Percentiles rank a stretch among this genome's conserved stretches.
Conservation (phyloP, 495 filamentous ascomycete species). For the Penicillium subrubescens region DNA sequence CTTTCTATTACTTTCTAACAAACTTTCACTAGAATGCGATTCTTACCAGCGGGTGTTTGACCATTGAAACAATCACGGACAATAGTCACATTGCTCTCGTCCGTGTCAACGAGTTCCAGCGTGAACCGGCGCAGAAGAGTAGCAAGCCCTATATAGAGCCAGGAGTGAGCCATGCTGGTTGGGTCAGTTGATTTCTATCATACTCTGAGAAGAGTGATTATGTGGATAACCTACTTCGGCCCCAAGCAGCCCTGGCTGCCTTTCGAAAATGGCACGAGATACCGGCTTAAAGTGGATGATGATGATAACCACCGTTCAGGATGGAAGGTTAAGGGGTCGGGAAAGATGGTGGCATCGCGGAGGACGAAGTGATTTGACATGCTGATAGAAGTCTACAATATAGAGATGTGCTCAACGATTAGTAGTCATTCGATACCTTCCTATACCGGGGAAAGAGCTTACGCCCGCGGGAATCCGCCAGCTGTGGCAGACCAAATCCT, state of each 20-base stretch:
- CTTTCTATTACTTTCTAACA: background rate
- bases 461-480: background rate
- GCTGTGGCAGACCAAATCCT: background rate
- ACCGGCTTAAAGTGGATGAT: background rate
- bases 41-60: background rate
- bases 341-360: background rate
- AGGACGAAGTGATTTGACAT: background rate
- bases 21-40: background rate
- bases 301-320: background rate
- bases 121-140: background rate
- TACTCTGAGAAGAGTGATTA: background rate
- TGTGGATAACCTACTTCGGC: background rate
- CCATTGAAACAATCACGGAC: slow-evolving; percentile 2
- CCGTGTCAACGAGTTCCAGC: background rate
- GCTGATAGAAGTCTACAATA: background rate
- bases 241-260: slow-evolving; percentile 1
- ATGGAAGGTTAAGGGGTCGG: background rate
- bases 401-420: background rate
- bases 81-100: background rate
- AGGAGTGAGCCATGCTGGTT: background rate
- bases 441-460: background rate
- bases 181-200: background rate
- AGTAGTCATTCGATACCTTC: background rate
- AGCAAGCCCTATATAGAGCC: background rate
- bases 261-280: slow-evolving; percentile 2